Conservation (phyloP, 805 yeast species). For the Yamadazyma scolyti region DNA sequence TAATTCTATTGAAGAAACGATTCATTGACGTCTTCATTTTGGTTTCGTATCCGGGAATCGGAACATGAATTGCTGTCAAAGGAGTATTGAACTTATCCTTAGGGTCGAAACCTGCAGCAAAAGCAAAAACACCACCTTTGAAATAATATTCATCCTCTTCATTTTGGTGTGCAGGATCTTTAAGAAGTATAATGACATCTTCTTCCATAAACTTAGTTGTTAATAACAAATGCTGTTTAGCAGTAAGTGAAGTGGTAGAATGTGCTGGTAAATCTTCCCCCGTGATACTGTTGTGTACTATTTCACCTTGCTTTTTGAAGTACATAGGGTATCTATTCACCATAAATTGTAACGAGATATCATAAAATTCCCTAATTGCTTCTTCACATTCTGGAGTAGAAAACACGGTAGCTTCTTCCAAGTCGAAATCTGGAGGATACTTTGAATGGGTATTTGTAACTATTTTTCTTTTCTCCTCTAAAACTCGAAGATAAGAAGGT, state of each 20-base stretch:
- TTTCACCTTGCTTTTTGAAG: slow-evolving; percentile 17
- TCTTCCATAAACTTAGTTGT: slow-evolving; percentile 34
- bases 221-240: slow-evolving; percentile 2
- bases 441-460: slow-evolving; percentile 29
- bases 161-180: slow-evolving; percentile 28
- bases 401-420: slow-evolving; percentile 27
- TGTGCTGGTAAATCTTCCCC: slow-evolving; percentile 20
- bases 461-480: slow-evolving; percentile 25
- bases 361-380: slow-evolving; percentile 36
- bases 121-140: slow-evolving; percentile 43
- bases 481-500: slow-evolving; percentile 23
- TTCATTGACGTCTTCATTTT: slow-evolving; percentile 40
- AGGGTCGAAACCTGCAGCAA: slow-evolving; percentile 45
- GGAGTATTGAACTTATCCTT: slow-evolving; percentile 34
- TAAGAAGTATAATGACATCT: slow-evolving; percentile 36
- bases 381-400: slow-evolving; percentile 27
- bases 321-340: slow-evolving; percentile 37
- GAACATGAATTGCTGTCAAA: slow-evolving; percentile 35
- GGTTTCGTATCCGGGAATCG: slow-evolving; percentile 39
- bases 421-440: slow-evolving; percentile 24
- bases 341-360: slow-evolving; percentile 26
- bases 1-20: slow-evolving; percentile 32
- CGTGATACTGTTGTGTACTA: slow-evolving; percentile 25
- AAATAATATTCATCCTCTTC: slow-evolving; percentile 37
- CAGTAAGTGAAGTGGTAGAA: slow-evolving; percentile 5